phyloP scores from a whole-genome alignment of 1,284 basidiomycete genomes.

The Entoloma clypeatum region DNA sequence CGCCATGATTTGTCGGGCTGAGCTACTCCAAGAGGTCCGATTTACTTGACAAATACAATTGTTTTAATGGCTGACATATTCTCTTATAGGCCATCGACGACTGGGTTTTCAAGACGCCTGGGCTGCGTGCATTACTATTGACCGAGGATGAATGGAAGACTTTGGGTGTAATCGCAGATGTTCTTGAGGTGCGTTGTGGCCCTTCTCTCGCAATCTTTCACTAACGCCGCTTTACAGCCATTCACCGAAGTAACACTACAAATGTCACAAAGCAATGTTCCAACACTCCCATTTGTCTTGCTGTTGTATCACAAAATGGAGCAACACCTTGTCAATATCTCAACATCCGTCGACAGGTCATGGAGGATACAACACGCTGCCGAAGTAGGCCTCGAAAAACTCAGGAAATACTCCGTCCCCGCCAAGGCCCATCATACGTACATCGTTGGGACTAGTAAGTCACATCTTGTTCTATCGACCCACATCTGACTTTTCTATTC shows the following conservation, averaged over 20 bases:
- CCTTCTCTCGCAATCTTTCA: background rate
- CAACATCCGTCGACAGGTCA: constrained; percentile 5
- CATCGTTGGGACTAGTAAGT: constrained; percentile 4
- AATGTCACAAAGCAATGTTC: constrained; percentile 6
- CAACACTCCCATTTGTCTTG: constrained; percentile 9
- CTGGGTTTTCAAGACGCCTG: constrained; percentile 3
- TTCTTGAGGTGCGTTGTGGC: constrained; percentile 6
- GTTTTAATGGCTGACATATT: background rate
- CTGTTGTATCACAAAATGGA: constrained; percentile 11
- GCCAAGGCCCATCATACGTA: constrained; percentile 2
- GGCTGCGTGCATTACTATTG: background rate
- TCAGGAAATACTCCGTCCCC: no score
- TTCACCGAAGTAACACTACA: constrained; percentile 11
- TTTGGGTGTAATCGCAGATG: background rate
- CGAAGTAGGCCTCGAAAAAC: background rate
- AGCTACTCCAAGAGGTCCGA: constrained; percentile 15
- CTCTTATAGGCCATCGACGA: constrained; percentile 8
- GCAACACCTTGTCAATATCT: constrained; percentile 1
- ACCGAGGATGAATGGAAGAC: constrained; percentile 5
- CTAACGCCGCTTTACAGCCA: background rate
- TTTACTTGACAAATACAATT: constrained; percentile 3
- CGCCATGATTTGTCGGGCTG: constrained; percentile 25
- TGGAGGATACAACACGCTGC: background rate
- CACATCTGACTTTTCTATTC: background rate
- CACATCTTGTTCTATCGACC: background rate